These are phyloP conservation scores for Westerdykella aurantiaca DNA, from an alignment of 2,329 filamentous ascomycete genomes.

Conservation along the genomic window DNA sequence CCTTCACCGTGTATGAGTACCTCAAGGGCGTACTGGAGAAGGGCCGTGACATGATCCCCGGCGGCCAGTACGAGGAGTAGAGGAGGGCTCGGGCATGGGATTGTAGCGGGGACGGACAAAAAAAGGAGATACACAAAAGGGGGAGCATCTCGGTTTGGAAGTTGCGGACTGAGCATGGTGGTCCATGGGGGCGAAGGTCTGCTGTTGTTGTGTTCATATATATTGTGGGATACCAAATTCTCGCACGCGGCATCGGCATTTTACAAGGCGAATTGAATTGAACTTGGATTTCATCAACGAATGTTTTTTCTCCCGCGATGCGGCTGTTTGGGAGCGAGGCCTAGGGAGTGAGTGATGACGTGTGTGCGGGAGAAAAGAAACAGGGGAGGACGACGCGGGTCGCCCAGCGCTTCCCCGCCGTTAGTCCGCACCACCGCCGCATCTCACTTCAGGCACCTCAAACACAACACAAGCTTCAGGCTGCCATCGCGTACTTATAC, in stretches of 20 bases:
- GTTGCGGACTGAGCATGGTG: too few relatives aligned
- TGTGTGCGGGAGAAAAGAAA: background rate
- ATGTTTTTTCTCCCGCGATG: background rate
- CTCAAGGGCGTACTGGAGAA: conserved; percentile 47
- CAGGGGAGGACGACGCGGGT: background rate
- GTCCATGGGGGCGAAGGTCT: too few relatives aligned
- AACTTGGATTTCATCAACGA: too few relatives aligned
- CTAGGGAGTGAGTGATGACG: background rate
- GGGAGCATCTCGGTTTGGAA: too few relatives aligned
- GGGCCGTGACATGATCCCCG: conserved; percentile 42
- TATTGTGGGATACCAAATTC: too few relatives aligned
- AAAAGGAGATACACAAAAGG: too few relatives aligned
- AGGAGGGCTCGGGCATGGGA: background rate
- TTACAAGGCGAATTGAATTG: background rate
- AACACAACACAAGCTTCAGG: too few relatives aligned
- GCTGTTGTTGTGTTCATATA: too few relatives aligned
- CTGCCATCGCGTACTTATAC: too few relatives aligned
- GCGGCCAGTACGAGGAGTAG: conserved; percentile 47
- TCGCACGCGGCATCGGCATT: too few relatives aligned
- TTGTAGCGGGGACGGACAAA: too few relatives aligned
- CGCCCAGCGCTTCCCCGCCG: background rate
- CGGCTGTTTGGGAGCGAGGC: background rate
- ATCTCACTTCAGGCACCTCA: too few relatives aligned
- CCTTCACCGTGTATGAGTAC: conserved; percentile 56
- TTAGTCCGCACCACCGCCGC: background rate